A percentile compares a stretch with the other conserved stretches of the same genome.
These are phyloP conservation scores for Phytopythium cucurbitacearum DNA, from an alignment of 352 stramenopile species.

Conservation along the genomic window DNA sequence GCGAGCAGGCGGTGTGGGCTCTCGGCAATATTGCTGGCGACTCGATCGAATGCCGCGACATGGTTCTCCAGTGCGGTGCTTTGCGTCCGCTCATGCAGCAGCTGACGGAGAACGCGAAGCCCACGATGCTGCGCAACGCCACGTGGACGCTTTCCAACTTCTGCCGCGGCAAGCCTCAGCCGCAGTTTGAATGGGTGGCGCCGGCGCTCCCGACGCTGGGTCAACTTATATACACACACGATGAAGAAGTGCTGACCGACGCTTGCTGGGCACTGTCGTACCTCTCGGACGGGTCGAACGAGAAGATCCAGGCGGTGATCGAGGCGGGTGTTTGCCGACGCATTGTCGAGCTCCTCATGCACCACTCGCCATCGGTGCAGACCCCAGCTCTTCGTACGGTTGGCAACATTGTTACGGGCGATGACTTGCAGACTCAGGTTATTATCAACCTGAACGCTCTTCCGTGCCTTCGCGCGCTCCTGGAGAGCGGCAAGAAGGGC, in stretches of 20 bases:
- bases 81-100: conserved; percentile 95
- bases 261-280: conserved; percentile 99
- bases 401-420: conserved; percentile 99
- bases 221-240: conserved; percentile 96
- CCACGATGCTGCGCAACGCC: conserved; percentile 97
- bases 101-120: conserved; percentile 94
- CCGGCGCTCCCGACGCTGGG: conserved; percentile 94
- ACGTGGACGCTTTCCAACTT: conserved; percentile 99
- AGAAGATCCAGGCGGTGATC: conserved; percentile 99
- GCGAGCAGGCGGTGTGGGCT: conserved; percentile 96
- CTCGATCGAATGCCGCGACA: conserved; percentile 94
- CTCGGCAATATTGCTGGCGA: conserved; percentile 99
- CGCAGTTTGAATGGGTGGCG: conserved; percentile 80
- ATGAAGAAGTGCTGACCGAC: conserved; percentile 99
- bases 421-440: conserved; percentile 99
- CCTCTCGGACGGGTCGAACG: conserved; percentile 97
- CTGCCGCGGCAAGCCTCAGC: conserved; percentile 88
- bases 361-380: conserved; percentile 78
- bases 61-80: conserved; percentile 91
- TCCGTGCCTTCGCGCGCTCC: conserved; percentile 92
- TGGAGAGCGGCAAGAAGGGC: conserved; percentile 96
- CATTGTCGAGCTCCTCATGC: conserved; percentile 94
- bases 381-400: conserved; percentile 84
- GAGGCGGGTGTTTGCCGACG: conserved; percentile 95
- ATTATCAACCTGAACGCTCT: conserved; percentile 98